Conservation (phyloP, 2,329 filamentous ascomycete genomes). For the Sporothrix protearum region DNA sequence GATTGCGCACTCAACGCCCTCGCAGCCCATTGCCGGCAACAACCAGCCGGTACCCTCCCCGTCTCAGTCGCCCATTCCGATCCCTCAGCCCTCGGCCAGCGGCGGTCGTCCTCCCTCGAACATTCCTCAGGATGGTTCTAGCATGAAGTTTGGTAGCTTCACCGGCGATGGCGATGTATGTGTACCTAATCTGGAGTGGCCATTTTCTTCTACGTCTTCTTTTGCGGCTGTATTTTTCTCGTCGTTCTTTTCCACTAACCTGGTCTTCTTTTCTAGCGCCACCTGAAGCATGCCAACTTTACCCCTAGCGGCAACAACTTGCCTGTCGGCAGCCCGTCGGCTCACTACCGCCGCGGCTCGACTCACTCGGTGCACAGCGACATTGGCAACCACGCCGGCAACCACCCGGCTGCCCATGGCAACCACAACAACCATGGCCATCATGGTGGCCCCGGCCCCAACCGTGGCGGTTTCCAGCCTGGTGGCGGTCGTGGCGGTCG, state of each 20-base stretch:
- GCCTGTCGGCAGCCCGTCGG: slow-evolving; percentile 46
- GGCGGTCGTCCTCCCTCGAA: slow-evolving; percentile 82
- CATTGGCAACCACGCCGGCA: slow-evolving; percentile 59
- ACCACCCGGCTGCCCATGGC: slow-evolving; percentile 47
- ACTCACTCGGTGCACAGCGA: slow-evolving; percentile 78
- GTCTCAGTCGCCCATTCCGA: slow-evolving; percentile 84
- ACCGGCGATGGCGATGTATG: slow-evolving; percentile 77
- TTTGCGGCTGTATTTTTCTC: background rate
- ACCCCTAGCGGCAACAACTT: slow-evolving; percentile 53
- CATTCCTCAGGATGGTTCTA: slow-evolving; percentile 62
- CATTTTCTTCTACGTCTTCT: slow-evolving; percentile 11
- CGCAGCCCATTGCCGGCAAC: slow-evolving; percentile 59
- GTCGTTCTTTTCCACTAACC: slow-evolving; percentile 26
- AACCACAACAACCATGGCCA: slow-evolving; percentile 58
- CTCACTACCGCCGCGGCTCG: slow-evolving; percentile 80
- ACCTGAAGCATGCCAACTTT: slow-evolving; percentile 56
- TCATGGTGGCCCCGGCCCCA: slow-evolving; percentile 62
- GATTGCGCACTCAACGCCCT: slow-evolving; percentile 64
- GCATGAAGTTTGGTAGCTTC: slow-evolving; percentile 80
- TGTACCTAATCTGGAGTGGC: background rate
- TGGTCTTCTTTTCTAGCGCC: slow-evolving; percentile 48
- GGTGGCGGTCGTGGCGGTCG: slow-evolving; percentile 49
- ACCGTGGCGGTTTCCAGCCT: slow-evolving; percentile 52
- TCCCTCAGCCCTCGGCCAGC: slow-evolving; percentile 78
- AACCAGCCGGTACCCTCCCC: slow-evolving; percentile 75